Percentiles rank a stretch among this genome's conserved stretches.
Evolutionary conservation across 1,284 basidiomycete genomes (phyloP).

Genomic region (Malassezia brasiliensis): DNA sequence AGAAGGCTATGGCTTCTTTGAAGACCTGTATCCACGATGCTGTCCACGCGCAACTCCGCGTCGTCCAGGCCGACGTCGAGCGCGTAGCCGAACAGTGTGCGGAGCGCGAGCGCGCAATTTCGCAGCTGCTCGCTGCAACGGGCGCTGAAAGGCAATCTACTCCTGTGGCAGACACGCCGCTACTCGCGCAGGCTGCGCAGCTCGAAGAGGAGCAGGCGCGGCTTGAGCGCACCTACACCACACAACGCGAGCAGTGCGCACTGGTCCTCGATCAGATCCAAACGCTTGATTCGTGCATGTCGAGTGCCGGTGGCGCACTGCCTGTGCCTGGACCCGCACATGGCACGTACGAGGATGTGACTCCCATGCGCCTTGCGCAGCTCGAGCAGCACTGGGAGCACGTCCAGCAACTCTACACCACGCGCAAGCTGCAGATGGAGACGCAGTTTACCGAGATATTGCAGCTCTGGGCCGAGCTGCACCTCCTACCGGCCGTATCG

Average conservation of each 20-base stretch:
- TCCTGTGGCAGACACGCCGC: neutral
- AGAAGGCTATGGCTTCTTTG: constrained; percentile 30
- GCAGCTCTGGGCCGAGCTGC: constrained; percentile 42
- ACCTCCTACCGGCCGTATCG: constrained; percentile 22
- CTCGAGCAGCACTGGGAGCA: constrained; percentile 31
- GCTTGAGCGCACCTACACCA: constrained; percentile 11
- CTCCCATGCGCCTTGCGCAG: constrained; percentile 18
- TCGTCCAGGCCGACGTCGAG: constrained; percentile 29
- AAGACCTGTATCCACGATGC: constrained; percentile 36
- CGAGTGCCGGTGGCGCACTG: constrained; percentile 6
- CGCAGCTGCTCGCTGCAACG: constrained; percentile 14
- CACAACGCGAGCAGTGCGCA: constrained; percentile 10
- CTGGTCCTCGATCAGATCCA: constrained; percentile 1
- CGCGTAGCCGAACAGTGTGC: constrained; percentile 24
- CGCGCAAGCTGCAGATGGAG: constrained; percentile 27
- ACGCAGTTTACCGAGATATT: constrained; percentile 30
- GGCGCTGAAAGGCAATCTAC: neutral
- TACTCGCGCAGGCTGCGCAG: constrained; percentile 13
- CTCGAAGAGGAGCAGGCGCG: constrained; percentile 11
- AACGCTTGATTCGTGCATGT: constrained; percentile 13
- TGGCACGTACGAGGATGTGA: constrained; percentile 20
- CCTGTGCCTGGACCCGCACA: neutral
- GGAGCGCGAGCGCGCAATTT: constrained; percentile 17
- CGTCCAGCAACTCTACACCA: constrained; percentile 28
- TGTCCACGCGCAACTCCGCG: constrained; percentile 35